Evolutionary conservation across 805 yeast species (phyloP), one percentile per base, ranked within the genome.

Genomic region (Kodamaea jinghongensis): DNA sequence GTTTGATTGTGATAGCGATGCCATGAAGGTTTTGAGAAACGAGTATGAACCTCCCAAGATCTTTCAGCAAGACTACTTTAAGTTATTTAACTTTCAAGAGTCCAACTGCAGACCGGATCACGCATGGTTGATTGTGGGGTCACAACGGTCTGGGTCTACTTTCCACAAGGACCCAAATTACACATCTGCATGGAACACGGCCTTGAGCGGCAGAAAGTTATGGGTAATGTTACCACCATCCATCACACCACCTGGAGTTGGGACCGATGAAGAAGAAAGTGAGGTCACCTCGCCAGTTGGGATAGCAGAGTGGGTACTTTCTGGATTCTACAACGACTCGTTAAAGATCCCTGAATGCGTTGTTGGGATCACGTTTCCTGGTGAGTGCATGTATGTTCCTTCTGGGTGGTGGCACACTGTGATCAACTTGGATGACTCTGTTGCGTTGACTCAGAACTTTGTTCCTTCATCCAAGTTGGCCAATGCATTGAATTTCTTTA

Each of bases 361-460:
- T 14, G 78, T 89, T 14, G 93, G 87, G 0, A 68, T 89, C 10
- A 84, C 95, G 0, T 79, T 78, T 47, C 83, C 88, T 0, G 91
- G 90, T 4, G 95, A 90, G 56, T 83, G 88, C 44, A 76, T 88
- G 72, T 79, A 84, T 56, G 97, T 89, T 6, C 97, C 97, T 3
- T 74, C 89, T n/a, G 95, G 95, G 1, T 89, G 97, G 97, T 89
- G 97, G 97, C 97, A 89, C 67, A 69, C 81, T 34, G 97, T 90
- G 22, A 86, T 89, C n/a, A 89, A 89, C 51, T 54, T 89, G 9
- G 85, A 82, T 42, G 88, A 83, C 54, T 70, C 81, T n/a, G 80
- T 89, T 13, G 97, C 96, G 0, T 62, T 89, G 51, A 89, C 97
- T 0, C 95, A 87, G 48, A 89, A 89, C 58, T 89, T 90, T 60